Evolutionary conservation across 345 rosid species (phyloP).

Genomic region (Erysimum cheiranthoides): DNA sequence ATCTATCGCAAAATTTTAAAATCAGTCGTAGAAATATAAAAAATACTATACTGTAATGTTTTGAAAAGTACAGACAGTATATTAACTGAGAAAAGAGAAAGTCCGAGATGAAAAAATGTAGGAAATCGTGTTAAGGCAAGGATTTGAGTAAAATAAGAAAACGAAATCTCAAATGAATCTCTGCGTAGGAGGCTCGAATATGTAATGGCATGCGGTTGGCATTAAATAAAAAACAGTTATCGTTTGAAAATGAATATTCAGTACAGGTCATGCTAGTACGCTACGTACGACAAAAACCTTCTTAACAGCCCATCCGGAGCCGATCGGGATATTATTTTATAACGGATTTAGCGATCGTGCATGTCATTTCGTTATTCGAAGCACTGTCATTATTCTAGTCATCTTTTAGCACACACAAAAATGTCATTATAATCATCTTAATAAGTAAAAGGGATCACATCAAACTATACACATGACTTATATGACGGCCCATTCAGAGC

Average conservation of each 20-base stretch:
- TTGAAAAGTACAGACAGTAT: too few relatives aligned
- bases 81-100: too few relatives aligned
- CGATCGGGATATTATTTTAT: background rate
- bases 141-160: conserved; percentile 16
- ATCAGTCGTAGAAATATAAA: background rate
- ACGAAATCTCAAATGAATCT: conserved; percentile 36
- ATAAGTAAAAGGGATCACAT: too few relatives aligned
- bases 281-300: conserved; percentile 22
- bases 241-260: conserved; percentile 29
- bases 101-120: background rate
- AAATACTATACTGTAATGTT: too few relatives aligned
- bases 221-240: conserved; percentile 19
- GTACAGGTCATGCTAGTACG: conserved; percentile 11
- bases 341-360: conserved; percentile 38
- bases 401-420: background rate
- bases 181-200: background rate
- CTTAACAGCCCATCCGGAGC: conserved; percentile 19
- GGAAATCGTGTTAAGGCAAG: background rate
- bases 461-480: background rate
- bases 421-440: too few relatives aligned
- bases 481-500: background rate
- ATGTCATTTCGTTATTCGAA: conserved; percentile 30
- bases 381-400: background rate
- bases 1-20: too few relatives aligned
- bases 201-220: conserved; percentile 32